Base-by-base conservation (phyloP, 495 filamentous ascomycete genomes). In the Niebla homalea region DNA sequence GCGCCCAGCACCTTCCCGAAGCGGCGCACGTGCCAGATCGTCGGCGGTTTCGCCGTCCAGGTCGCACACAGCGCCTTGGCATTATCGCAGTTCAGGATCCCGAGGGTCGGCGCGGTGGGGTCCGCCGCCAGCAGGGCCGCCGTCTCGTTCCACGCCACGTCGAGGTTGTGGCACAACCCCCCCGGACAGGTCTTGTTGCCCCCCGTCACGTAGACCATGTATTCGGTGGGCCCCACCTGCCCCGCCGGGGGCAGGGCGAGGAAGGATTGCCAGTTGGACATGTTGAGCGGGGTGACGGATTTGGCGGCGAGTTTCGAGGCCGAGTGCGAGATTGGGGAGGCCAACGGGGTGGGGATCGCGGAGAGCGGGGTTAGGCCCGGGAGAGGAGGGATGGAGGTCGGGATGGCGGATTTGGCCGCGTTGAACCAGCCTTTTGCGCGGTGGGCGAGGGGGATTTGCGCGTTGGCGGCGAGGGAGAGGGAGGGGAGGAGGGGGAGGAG, bases 161-260 rank as follows among this genome's bases (percentile, higher is more conserved):
- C 71, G 25, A 72, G 70, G 5, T 63, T 62, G 11, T 52, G 70
- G 62, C 78, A 84, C 51, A 71, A 64, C 1, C 52, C 46, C 49
- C 71, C 87, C 59, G 78, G 87, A 71, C 89, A 96, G 25, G 87
- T 89, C 70, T 83, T 87, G 68, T 94, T 93, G 38, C 85, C 80
- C 45, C 89, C 89, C 1, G 83, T 86, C 45, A 93, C 65, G 60
- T 84, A 76, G 51, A 94, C 69, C 69, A 83, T 78, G 85, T 84
- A 94, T 63, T 89, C 83, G 64, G 84, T 79, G 2, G 83, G 75
- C 20, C 63, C 65, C 4, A 60, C 67, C 5, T 60, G 68, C 14
- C 78, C 63, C 47, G 74, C 67, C 8, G 81, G 74, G 12, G 26
- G 22, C 8, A 83, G 80, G 20, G 67, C 73, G 53, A 88, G 77